Percentiles rank a stretch among this genome's conserved stretches.
Evolutionary conservation across 2,329 filamentous ascomycete species (phyloP).

Genomic region (Neofusicoccum cordaticola): DNA sequence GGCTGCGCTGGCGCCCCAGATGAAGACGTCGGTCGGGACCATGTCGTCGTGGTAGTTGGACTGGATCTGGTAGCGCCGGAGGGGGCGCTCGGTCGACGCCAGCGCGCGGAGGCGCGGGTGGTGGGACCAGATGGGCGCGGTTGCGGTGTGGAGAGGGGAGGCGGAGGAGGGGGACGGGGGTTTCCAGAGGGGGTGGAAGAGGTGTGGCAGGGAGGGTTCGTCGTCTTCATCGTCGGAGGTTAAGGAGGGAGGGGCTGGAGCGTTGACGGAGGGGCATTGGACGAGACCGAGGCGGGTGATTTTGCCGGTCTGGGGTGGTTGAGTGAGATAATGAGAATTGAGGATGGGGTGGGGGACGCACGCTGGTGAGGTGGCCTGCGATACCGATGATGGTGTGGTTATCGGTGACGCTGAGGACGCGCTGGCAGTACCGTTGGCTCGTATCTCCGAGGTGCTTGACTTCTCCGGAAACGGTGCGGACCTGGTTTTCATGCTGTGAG

Average conservation of each 20-base stretch:
- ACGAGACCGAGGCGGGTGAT: slow-evolving; percentile 12
- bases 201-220: slow-evolving; percentile 1
- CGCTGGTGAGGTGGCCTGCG: not conserved
- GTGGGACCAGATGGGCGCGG: not conserved
- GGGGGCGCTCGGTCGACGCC: not conserved
- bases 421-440: not conserved
- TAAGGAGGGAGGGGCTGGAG: too few relatives aligned
- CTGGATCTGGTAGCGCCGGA: not conserved
- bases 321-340: not conserved
- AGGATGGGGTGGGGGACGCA: not conserved
- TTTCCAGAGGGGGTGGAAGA: not conserved
- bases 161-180: not conserved
- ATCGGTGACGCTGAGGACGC: not conserved
- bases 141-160: not conserved
- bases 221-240: not conserved
- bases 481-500: not conserved
- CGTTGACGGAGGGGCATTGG: not conserved
- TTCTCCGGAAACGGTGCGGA: not conserved
- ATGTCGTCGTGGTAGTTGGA: slow-evolving; percentile 2
- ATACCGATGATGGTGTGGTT: not conserved
- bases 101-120: too few relatives aligned
- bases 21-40: slow-evolving; percentile 16
- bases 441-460: not conserved
- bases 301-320: not conserved
- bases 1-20: slow-evolving; percentile 17